Evolutionary conservation across 768 basidiomycete genomes (phyloP), one percentile per base, ranked within the genome.

Genomic region (Mycena sanguinolenta): DNA sequence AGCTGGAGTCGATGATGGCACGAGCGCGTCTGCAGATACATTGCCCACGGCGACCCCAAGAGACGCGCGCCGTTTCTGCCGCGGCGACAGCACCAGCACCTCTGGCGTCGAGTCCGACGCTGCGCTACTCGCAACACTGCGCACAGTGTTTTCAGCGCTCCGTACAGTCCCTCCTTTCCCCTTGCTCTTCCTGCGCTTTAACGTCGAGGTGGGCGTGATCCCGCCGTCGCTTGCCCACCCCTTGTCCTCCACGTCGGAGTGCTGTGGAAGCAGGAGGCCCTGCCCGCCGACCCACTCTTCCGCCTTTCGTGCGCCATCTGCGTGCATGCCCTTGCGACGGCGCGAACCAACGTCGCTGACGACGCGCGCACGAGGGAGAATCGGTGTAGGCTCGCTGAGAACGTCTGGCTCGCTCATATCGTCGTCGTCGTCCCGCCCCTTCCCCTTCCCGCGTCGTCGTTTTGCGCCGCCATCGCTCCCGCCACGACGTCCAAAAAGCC

Each of bases 401-500:
- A 57, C 52, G 21, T 73, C 78, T 21, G 32, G 66, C 28, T 63
- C 74, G 34, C 66, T 68, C 39, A 36, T 50, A 21, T 63, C 60
- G 30, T 61, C 73, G 32, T 79, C 80, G 49, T 74, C 77, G 28
- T 71, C 76, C 65, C 74, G 73, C 13, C 75, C 78, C 63, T 75
- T 78, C 30, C 77, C 78, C 62, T 75, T 78, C 30, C 77, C 77
- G 44, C 69, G 58, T 32, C 54, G 19, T 32, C 71, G 54, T 49
- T 55, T 62, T 38, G 28, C 62, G 32, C 50, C 53, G 19, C 49
- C 49, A 19, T 69, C 64, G 55, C 70, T 73, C 65, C 67, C 62
- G 12, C 57, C 53, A 32, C 46, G 46, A 21, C 78, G 75, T 30
- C 73, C 77, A 75, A 90, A 89, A 21, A 89, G 76, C 14, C 83